Conservation (phyloP, 2,329 filamentous ascomycete genomes). For the Exophiala alcalophila region DNA sequence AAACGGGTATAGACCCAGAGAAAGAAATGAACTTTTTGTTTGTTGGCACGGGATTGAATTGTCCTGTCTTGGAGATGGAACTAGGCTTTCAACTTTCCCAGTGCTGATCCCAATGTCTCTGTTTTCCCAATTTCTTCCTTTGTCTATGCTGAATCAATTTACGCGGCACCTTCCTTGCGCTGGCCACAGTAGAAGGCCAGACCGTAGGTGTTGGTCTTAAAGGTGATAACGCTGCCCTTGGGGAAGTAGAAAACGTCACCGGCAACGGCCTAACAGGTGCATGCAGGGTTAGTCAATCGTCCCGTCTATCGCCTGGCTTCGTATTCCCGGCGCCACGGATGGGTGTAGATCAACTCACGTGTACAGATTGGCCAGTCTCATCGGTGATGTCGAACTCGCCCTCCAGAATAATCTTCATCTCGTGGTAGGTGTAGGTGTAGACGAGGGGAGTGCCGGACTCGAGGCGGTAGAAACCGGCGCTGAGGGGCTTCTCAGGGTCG, state of each 20-base stretch:
- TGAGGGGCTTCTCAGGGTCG: conserved; percentile 59
- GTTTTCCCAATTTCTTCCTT: background rate
- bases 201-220: conserved; percentile 61
- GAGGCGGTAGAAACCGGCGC: conserved; percentile 63
- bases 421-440: conserved; percentile 68
- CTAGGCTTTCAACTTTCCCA: conserved; percentile 3
- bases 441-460: conserved; percentile 66
- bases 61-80: conserved; percentile 1
- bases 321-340: background rate
- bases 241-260: conserved; percentile 70
- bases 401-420: conserved; percentile 72
- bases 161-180: conserved; percentile 33
- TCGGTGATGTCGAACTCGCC: conserved; percentile 65
- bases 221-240: conserved; percentile 64
- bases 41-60: background rate
- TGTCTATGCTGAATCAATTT: conserved; percentile 4
- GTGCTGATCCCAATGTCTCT: too few relatives aligned
- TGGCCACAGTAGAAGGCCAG: conserved; percentile 55
- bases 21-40: conserved; percentile 1
- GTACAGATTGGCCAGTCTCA: conserved; percentile 52
- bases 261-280: conserved; percentile 46
- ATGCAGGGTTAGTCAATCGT: too few relatives aligned
- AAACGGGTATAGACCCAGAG: conserved; percentile 18
- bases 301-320: too few relatives aligned
- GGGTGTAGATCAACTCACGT: conserved; percentile 14